Evolutionary conservation across 148 eudicot genomes (phyloP).

Genomic region (Nepenthes gracilis): DNA sequence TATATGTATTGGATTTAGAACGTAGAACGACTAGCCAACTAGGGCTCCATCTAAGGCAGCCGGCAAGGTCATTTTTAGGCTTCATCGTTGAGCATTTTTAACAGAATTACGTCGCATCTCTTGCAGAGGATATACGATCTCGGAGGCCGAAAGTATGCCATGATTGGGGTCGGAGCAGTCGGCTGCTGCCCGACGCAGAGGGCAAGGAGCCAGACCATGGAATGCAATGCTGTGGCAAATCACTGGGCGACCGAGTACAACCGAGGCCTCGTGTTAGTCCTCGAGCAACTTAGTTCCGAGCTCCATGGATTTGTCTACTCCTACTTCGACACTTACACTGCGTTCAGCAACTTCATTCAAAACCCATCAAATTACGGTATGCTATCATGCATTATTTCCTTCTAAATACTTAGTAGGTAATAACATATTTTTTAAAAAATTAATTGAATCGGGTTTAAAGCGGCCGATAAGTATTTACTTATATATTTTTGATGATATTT

Average conservation of each 20-base stretch:
- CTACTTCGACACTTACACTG: constrained; percentile 38
- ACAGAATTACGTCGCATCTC: background rate
- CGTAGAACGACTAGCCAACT: too few species aligned
- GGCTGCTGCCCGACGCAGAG: constrained; percentile 75
- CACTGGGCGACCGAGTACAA: constrained; percentile 47
- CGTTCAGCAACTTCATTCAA: constrained; percentile 30
- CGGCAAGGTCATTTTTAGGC: too few species aligned
- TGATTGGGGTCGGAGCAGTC: constrained; percentile 37
- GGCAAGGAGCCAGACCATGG: constrained; percentile 19
- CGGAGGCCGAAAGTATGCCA: constrained; percentile 52
- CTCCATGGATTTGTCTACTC: constrained; percentile 36
- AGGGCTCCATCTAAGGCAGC: too few species aligned
- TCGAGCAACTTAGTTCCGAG: constrained; percentile 26
- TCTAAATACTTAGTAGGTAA: background rate
- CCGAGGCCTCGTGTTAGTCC: constrained; percentile 29
- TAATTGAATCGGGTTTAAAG: background rate
- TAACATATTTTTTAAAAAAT: too few species aligned
- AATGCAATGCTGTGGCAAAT: constrained; percentile 51
- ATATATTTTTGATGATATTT: too few species aligned
- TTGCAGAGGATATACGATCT: constrained; percentile 38
- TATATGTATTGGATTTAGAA: too few species aligned
- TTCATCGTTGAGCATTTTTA: too few species aligned
- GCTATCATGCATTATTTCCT: background rate
- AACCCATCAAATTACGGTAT: constrained; percentile 53
- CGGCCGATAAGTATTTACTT: background rate